Conservation (phyloP, 1,284 basidiomycete species). For the Peniophora sp. region DNA sequence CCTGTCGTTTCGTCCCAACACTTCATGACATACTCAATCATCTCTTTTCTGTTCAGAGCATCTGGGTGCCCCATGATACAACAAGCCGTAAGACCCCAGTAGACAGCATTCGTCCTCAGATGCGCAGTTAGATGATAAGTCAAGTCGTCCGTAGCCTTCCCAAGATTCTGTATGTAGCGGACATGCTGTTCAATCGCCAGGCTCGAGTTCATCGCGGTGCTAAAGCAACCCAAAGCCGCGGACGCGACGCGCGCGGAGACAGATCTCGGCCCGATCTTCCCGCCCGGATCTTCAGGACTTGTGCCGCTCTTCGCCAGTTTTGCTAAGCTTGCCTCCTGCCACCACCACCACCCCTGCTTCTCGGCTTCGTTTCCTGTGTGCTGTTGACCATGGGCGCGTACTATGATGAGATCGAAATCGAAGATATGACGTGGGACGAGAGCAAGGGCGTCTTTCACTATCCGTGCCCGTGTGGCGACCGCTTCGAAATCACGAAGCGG, state of each 20-base stretch:
- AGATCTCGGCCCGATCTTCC: no score
- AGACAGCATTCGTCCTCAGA: conserved; percentile 91
- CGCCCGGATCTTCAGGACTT: no score
- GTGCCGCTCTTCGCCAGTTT: no score
- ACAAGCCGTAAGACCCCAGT: conserved; percentile 92
- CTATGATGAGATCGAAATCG: conserved; percentile 92
- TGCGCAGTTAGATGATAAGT: conserved; percentile 91
- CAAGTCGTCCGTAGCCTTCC: conserved; percentile 81
- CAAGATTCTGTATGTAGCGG: not conserved
- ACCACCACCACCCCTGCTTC: no score
- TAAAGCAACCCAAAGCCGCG: no score
- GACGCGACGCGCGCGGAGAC: no score
- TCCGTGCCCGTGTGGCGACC: conserved; percentile 97
- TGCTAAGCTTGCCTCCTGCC: no score
- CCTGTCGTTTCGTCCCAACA: conserved; percentile 92
- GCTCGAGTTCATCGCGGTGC: not conserved
- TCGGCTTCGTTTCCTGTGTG: no score
- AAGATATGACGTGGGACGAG: conserved; percentile 91
- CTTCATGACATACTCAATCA: conserved; percentile 85
- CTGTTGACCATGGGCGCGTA: conserved; percentile 59
- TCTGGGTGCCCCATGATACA: conserved; percentile 74
- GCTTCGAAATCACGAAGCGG: conserved; percentile 89
- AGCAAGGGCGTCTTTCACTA: conserved; percentile 85
- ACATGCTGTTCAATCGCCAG: not conserved
- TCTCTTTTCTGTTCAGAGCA: conserved; percentile 74